Evolutionary conservation across 2,329 filamentous ascomycete genomes (phyloP), one percentile per base, ranked within the genome.

Genomic region (Penicillium sp.): DNA sequence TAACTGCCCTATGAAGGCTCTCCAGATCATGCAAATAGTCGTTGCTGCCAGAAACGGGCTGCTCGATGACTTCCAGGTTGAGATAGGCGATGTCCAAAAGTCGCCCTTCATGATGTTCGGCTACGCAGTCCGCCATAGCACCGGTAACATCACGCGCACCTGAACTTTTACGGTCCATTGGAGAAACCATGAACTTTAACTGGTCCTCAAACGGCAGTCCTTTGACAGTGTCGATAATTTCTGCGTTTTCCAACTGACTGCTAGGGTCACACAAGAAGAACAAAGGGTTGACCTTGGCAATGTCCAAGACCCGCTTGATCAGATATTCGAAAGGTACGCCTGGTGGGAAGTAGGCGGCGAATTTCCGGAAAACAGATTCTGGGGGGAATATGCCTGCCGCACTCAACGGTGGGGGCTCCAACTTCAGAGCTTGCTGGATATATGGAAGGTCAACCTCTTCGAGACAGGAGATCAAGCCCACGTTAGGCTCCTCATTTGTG

Each of bases 291-390:
- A 89, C 77, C 29, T 81, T 78, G 2, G 85, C 83, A 9, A 93
- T 81, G 55, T 91, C 87, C 60, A 88, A 81, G 48, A 97, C 79
- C 2, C 89, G 88, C 60, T 87, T 80, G 55, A 97, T 75, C 58
- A 97, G 86, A 68, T 92, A 96, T 61, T 87, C 88, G 64, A 97
- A 89, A 0, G 92, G 91, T 0, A 90, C 92, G 6, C 84, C 82
- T 0, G 86, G 83, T 0, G 92, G 91, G 66, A 96, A 96, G 70
- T 93, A 94, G 3, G 84, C 82, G 1, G 89, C 83, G 69, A 97
- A 94, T 8, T 84, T 83, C 68, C 94, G 85, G 34, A 96, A 78
- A 3, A 91, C 81, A 27, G 81, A 73, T 1, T 84, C 80, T 0
- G 92, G 90, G 4, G 93, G 90, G 48, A 87, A 81, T 38, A 97